These are phyloP conservation scores for Penstemon barbatus DNA, from an alignment of 257 asterid species.

Conservation along the genomic window DNA sequence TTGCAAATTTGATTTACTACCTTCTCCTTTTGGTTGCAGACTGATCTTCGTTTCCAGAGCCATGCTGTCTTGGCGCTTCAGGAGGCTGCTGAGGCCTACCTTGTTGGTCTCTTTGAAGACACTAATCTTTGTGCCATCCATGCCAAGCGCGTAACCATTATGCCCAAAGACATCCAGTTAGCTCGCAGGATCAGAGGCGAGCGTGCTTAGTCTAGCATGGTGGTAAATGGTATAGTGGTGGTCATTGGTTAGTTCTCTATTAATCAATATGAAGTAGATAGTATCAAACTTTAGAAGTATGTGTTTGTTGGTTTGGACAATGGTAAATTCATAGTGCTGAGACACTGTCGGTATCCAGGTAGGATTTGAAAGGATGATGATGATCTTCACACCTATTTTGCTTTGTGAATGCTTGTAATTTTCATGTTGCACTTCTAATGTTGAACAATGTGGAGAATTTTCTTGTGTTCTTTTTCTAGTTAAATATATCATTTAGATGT, in stretches of 20 bases:
- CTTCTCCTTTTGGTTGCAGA: neutral
- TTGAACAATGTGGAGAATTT: too few species aligned
- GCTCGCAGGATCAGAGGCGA: neutral
- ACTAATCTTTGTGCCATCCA: neutral
- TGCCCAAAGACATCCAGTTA: neutral
- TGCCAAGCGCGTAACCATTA: neutral
- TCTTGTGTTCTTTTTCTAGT: too few species aligned
- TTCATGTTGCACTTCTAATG: neutral
- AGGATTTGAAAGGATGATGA: neutral
- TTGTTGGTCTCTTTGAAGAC: neutral
- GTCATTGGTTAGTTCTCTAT: too few species aligned
- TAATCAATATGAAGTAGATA: too few species aligned
- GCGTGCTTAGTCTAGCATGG: neutral
- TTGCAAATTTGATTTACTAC: too few species aligned
- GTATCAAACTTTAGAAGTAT: too few species aligned
- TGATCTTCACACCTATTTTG: neutral
- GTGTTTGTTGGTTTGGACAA: too few species aligned
- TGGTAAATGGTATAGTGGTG: too few species aligned
- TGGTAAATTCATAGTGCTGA: too few species aligned
- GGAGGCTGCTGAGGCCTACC: conserved; percentile 1
- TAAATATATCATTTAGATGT: too few species aligned
- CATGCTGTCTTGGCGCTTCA: neutral
- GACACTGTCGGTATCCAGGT: too few species aligned
- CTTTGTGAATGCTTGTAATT: neutral
- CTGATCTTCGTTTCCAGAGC: neutral